phyloP scores from a whole-genome alignment of 2,329 filamentous ascomycete species.

The Moelleriella libera region DNA sequence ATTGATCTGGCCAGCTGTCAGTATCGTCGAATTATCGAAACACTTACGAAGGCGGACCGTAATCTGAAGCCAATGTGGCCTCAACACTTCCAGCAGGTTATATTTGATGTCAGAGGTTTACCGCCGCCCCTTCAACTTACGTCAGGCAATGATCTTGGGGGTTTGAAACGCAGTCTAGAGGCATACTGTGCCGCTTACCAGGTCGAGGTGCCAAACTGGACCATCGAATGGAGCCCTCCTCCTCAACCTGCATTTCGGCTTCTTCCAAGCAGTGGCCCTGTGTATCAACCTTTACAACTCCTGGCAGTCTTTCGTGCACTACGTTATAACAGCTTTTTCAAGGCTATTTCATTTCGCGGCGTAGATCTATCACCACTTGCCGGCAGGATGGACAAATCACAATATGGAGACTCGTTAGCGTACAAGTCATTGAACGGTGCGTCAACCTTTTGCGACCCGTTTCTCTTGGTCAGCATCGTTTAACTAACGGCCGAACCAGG shows the following conservation, averaged over 20 bases:
- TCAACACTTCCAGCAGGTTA: conserved; percentile 35
- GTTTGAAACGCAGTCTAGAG: conserved; percentile 37
- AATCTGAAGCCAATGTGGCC: conserved; percentile 45
- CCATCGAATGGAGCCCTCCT: conserved; percentile 26
- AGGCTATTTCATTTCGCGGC: conserved; percentile 38
- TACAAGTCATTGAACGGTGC: conserved; percentile 38
- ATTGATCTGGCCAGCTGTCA: conserved; percentile 39
- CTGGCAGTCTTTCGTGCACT: conserved; percentile 42
- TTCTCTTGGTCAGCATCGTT: no score
- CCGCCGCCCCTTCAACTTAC: conserved; percentile 38
- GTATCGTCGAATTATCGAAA: conserved; percentile 38
- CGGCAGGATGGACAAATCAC: conserved; percentile 26
- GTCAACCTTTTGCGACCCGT: conserved; percentile 3
- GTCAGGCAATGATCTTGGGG: conserved; percentile 39
- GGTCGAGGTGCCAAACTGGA: conserved; percentile 36
- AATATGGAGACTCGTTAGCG: conserved; percentile 30
- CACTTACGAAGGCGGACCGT: conserved; percentile 38
- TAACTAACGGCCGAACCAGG: conserved; percentile 13
- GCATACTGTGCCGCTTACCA: conserved; percentile 40
- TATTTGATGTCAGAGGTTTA: conserved; percentile 38
- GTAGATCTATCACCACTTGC: conserved; percentile 30
- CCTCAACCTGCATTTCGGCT: conserved; percentile 38
- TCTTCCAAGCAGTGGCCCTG: conserved; percentile 23
- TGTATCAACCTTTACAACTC: conserved; percentile 35
- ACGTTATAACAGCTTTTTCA: conserved; percentile 46